phyloP scores from a whole-genome alignment of 73 alveolate species.

The Symbiodinium natans region DNA sequence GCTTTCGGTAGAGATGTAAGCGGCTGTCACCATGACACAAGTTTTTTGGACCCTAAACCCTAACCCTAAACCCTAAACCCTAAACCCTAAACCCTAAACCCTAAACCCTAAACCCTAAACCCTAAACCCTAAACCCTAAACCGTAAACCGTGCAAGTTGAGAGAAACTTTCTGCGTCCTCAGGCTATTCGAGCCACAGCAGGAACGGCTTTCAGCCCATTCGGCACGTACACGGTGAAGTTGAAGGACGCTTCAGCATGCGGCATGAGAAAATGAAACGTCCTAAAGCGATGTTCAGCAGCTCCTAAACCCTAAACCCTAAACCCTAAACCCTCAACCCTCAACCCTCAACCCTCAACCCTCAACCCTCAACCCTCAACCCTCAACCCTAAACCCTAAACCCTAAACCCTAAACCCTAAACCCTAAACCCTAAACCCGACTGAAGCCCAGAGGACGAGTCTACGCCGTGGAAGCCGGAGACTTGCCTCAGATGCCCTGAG shows the following conservation, averaged over 20 bases:
- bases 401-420: no score
- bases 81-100: no score
- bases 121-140: no score
- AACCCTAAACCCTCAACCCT: not conserved
- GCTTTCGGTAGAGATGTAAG: not conserved
- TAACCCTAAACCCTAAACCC: no score
- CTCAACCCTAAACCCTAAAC: no score
- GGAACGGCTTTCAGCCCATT: constrained; percentile 77
- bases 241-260: constrained; percentile 58
- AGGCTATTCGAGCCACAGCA: constrained; percentile 84
- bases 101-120: no score
- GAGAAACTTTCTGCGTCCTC: not conserved
- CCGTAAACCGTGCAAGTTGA: no score
- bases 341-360: no score
- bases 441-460: not conserved
- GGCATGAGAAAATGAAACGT: constrained; percentile 34
- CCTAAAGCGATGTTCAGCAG: not conserved
- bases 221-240: constrained; percentile 70
- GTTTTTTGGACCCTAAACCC: no score
- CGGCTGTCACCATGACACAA: no score
- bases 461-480: not conserved
- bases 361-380: not conserved
- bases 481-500: not conserved
- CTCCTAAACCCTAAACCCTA: not conserved
- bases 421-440: no score